A percentile compares a stretch with the other conserved stretches of the same genome.
Conservation (phyloP, 192 early-diverging fungal species). For the Podila horticola region DNA sequence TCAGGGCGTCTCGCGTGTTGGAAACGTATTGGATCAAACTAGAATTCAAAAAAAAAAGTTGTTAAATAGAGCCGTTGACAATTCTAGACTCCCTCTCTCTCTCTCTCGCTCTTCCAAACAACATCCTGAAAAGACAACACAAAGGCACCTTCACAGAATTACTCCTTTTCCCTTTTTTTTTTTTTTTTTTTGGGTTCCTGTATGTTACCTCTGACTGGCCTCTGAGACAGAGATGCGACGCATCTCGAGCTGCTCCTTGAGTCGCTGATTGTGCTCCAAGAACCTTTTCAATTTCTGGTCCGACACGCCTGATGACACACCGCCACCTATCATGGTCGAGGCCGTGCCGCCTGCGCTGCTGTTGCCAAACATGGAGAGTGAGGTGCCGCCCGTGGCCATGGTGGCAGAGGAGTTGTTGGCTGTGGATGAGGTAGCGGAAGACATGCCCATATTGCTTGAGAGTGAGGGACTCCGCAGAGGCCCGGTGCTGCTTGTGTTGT, state of each 20-base stretch:
- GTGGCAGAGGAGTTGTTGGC: slow-evolving; percentile 4
- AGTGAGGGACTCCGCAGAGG: neutral
- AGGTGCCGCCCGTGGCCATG: neutral
- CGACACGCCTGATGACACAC: slow-evolving; percentile 43
- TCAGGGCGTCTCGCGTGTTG: neutral
- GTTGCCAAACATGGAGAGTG: slow-evolving; percentile 1
- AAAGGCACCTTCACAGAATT: too few species aligned
- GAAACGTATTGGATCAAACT: slow-evolving; percentile 4
- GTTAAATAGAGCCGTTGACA: neutral
- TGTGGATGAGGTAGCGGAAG: neutral
- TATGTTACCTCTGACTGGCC: slow-evolving; percentile 60
- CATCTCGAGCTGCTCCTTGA: slow-evolving; percentile 82
- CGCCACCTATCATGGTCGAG: neutral
- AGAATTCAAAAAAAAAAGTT: neutral
- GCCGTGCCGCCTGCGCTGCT: neutral
- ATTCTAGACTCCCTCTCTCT: too few species aligned
- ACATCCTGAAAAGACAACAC: too few species aligned
- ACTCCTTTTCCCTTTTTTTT: too few species aligned
- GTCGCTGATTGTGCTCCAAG: slow-evolving; percentile 74
- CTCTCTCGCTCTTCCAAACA: too few species aligned
- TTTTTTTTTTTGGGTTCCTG: too few species aligned
- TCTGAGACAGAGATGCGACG: slow-evolving; percentile 81
- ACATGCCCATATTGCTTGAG: neutral
- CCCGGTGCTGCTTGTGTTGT: neutral
- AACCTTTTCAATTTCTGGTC: slow-evolving; percentile 78